Evolutionary conservation across 2,329 filamentous ascomycete species (phyloP), one percentile per base, ranked within the genome.

Genomic region (Ophiocordyceps sinensis): DNA sequence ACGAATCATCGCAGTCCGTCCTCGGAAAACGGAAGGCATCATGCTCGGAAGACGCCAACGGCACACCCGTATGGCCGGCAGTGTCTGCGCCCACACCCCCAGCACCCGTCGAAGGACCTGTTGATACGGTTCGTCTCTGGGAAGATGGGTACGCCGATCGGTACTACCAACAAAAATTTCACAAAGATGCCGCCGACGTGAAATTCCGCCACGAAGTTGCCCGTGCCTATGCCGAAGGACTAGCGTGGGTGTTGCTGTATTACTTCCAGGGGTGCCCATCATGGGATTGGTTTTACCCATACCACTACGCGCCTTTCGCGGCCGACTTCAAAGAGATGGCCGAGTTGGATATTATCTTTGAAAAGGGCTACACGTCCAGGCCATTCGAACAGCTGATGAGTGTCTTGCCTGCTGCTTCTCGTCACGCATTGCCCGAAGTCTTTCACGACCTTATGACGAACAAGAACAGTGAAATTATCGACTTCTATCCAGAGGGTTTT

Each of bases 281-380:
- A 0, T 98, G 93, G 91, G 93, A 89, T 40, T 98, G 91, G 91
- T 98, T 91, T 59, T 98, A 95, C 56, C 91, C 91, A 1, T 94
- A 96, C 55, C 91, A 98, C 58, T 98, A 98, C 57, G 93, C 91
- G 1, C 91, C 93, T 4, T 98, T 98, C 57, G 91, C 91, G 3
- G 84, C 87, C 40, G 91, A 98, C 60, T 98, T 98, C 59, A 80
- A 83, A 44, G 80, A 88, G 42, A 70, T 98, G 37, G 75, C 71
- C 40, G 79, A 86, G 50, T 78, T 94, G 69, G 71, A 83, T 28
- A 76, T 94, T 48, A 67, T 73, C 15, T 98, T 98, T 51, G 74
- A 85, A 44, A 85, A 88, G 59, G 89, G 89, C 11, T 77, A 71
- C 38, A 84, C 86, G 4, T 95, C 94, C 51, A 82, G 72, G 49